Base-by-base conservation (phyloP, 495 filamentous ascomycete genomes). In the Aeminium ludgeri region DNA sequence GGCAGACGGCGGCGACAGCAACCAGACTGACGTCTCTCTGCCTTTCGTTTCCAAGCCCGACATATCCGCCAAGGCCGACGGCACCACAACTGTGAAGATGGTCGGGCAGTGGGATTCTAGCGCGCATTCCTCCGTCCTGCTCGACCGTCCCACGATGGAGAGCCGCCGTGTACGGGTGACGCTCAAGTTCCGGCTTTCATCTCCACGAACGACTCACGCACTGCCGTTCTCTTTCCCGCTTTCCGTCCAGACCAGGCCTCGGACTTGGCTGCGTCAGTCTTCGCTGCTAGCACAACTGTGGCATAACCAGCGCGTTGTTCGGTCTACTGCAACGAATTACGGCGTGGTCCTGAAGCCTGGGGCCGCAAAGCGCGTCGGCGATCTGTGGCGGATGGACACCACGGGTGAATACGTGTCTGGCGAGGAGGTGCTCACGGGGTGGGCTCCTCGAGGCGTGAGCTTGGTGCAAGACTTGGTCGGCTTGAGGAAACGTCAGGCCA, bases 321-420 rank as follows among this genome's bases (percentile, higher is more conserved):
- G 87, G 60, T 86, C 84, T 17, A 82, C 76, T 1, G 79, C 78
- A 17, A 76, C 74, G 30, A 78, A 92, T 45, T 99, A 91, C 63
- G 81, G 81, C 7, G 61, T 95, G 29, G 71, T 73, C 20, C 75
- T 99, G 56, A 81, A 80, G 30, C 89, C 89, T 0, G 74, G 81
- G 10, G 83, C 85, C 16, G 83, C 87, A 30, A 93, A 93, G 59
- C 73, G 82, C 20, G 89, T 82, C 0, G 82, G 82, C 6, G 89
- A 97, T 52, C 67, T 97, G 3, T 97, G 89, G 89, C 72, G 89
- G 37, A 92, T 97, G 85, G 87, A 86, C 57, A 95, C 84, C 2
- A 76, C 83, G 35, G 76, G 87, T 47, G 81, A 87, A 54, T 95
- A 92, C 51, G 80, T 96, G 48, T 92, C 91, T 56, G 89, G 89